phyloP scores from a whole-genome alignment of 257 asterid species.

The Dorcoceras hygrometricum region DNA sequence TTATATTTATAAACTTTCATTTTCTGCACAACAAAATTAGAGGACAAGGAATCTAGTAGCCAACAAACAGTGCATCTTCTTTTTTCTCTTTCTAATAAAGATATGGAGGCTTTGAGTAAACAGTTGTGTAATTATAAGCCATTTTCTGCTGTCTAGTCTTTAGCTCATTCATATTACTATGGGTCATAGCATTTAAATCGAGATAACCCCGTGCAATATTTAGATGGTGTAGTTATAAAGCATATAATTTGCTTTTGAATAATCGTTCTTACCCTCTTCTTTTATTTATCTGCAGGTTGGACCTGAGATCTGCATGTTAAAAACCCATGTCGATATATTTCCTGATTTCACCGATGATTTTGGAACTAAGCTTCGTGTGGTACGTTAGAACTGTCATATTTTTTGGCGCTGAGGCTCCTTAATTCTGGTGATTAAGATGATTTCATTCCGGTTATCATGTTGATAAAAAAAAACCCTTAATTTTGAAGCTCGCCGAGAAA shows the following conservation, averaged over 20 bases:
- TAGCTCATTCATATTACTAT: background rate
- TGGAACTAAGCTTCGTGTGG: constrained; percentile 87
- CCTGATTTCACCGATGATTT: constrained; percentile 92
- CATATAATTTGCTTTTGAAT: constrained; percentile 8
- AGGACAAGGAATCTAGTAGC: constrained; percentile 5
- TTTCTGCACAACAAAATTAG: background rate
- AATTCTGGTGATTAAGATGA: background rate
- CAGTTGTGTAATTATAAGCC: constrained; percentile 4
- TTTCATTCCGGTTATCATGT: background rate
- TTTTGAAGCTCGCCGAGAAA: constrained; percentile 84
- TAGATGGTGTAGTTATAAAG: background rate
- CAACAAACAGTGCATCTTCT: background rate
- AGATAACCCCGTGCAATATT: background rate
- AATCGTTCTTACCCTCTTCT: constrained; percentile 25
- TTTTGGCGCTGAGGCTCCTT: background rate
- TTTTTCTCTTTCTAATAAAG: constrained; percentile 12
- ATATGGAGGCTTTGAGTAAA: background rate
- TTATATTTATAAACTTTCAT: too few relatives aligned
- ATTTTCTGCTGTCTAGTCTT: background rate
- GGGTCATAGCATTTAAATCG: background rate
- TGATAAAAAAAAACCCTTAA: constrained; percentile 5
- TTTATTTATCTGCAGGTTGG: constrained; percentile 71
- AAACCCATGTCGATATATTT: constrained; percentile 94
- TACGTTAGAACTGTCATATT: constrained; percentile 25
- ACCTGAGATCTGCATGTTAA: constrained; percentile 93